Evolutionary conservation across 179 eudicot genomes (phyloP), one percentile per base, ranked within the genome.

Genomic region (Silene coronaria): DNA sequence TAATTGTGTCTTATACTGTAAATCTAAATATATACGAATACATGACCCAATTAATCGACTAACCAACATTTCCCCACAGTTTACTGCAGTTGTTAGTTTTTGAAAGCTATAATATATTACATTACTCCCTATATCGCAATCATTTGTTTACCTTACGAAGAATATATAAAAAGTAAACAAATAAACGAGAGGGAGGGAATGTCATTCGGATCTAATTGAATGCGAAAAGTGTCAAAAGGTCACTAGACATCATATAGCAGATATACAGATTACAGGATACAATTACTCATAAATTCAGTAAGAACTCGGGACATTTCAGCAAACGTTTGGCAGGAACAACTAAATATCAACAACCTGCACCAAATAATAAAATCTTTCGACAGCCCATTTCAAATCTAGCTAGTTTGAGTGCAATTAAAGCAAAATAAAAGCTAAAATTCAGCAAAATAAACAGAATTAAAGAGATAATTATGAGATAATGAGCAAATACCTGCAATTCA

Each of bases 241-340:
- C 19, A 76, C 38, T 4, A 24, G 4, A 10, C 27, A 77, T 30
- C 14, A 70, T 13, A 77, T 42, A 46, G 3, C 11, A 32, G 23
- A 23, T 28, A 55, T 51, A 71, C 51, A 62, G 17, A 62, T 27
- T 27, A 26, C 21, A 62, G 17, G 70, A 45, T 27, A 26, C 21
- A 55, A 14, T 9, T 19, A 17, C 46, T 23, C 30, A 19, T 32
- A 34, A 67, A 70, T 76, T 60, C 26, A 73, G 0, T n/a, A n/a
- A n/a, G n/a, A n/a, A n/a, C n/a, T n/a, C n/a, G n/a, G n/a, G n/a
- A n/a, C n/a, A n/a, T n/a, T 76, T 60, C 26, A 73, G 0, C 83
- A 80, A 80, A 80, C 83, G 72, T n/a, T 13, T 72, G 51, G 67
- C 42, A 67, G 48, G 48, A 75, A 77, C 28, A 48, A 22, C 38